Conservation (phyloP, 495 filamentous ascomycete species). For the Aspergillus cavernicola region DNA sequence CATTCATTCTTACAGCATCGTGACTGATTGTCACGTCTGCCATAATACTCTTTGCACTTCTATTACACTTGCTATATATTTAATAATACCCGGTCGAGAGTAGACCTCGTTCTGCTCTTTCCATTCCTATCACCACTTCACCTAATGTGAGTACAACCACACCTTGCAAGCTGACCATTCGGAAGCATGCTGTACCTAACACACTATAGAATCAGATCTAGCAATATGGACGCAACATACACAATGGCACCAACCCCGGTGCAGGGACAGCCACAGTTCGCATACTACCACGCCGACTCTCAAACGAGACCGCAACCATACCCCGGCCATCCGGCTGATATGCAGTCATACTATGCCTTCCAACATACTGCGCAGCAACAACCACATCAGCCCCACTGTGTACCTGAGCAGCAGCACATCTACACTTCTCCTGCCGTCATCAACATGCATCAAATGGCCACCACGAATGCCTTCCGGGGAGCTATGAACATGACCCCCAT, state of each 20-base stretch:
- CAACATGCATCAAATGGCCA: conserved; percentile 71
- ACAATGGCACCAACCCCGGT: conserved; percentile 40
- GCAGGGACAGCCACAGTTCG: conserved; percentile 79
- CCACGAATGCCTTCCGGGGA: conserved; percentile 55
- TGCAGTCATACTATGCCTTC: conserved; percentile 12
- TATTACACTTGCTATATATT: conserved; percentile 15
- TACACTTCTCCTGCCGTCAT: conserved; percentile 50
- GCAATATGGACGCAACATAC: conserved; percentile 56
- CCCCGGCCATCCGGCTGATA: conserved; percentile 63
- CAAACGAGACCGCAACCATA: conserved; percentile 74
- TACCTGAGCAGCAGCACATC: conserved; percentile 33
- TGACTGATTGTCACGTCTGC: conserved; percentile 7
- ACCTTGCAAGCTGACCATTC: neutral
- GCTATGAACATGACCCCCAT: conserved; percentile 66
- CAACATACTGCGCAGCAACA: conserved; percentile 30
- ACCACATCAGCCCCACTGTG: conserved; percentile 34
- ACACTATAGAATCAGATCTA: conserved; percentile 9
- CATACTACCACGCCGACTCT: conserved; percentile 78
- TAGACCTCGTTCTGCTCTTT: conserved; percentile 1
- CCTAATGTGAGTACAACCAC: conserved; percentile 17
- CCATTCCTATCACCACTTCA: conserved; percentile 4
- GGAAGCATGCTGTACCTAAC: too few species aligned
- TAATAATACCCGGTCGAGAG: conserved; percentile 20
- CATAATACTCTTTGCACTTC: too few species aligned
- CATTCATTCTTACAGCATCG: conserved; percentile 25